These are phyloP conservation scores for Astrothelium macrocarpum DNA, from an alignment of 495 filamentous ascomycete genomes.

Conservation along the genomic window DNA sequence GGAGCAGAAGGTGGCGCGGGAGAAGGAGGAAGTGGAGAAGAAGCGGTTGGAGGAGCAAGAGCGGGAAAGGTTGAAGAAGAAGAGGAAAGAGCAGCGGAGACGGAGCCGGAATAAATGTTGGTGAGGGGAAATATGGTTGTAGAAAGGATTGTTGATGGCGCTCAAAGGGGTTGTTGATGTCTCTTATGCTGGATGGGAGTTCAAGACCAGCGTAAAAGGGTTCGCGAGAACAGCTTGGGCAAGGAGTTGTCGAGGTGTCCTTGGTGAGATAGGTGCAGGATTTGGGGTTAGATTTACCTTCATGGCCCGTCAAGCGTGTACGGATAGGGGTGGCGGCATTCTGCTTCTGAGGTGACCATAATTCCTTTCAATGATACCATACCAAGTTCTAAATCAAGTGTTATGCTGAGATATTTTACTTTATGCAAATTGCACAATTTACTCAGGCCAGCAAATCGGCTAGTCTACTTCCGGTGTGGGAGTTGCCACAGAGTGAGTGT, in stretches of 20 bases:
- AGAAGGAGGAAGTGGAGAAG: neutral
- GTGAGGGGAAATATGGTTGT: neutral
- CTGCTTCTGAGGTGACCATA: neutral
- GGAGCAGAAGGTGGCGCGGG: slow-evolving; percentile 14
- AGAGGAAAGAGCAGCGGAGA: slow-evolving; percentile 60
- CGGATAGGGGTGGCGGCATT: neutral
- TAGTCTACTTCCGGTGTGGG: too few species aligned
- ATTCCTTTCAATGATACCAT: slow-evolving; percentile 5
- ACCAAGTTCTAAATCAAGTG: neutral
- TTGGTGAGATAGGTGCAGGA: neutral
- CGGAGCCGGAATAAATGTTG: neutral
- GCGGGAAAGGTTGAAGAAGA: slow-evolving; percentile 42
- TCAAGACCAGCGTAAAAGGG: too few species aligned
- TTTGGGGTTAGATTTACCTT: neutral
- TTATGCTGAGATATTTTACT: too few species aligned
- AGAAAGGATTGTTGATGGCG: neutral
- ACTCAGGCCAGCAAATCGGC: too few species aligned
- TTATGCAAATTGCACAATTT: too few species aligned
- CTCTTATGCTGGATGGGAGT: neutral
- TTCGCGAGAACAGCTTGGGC: too few species aligned
- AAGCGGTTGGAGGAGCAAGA: slow-evolving; percentile 29
- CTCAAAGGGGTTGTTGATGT: neutral
- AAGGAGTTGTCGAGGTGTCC: neutral
- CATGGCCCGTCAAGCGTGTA: neutral
- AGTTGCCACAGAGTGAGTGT: too few species aligned